Evolutionary conservation across 2,329 filamentous ascomycete genomes (phyloP).

Genomic region (Xenoacremonium recifei): DNA sequence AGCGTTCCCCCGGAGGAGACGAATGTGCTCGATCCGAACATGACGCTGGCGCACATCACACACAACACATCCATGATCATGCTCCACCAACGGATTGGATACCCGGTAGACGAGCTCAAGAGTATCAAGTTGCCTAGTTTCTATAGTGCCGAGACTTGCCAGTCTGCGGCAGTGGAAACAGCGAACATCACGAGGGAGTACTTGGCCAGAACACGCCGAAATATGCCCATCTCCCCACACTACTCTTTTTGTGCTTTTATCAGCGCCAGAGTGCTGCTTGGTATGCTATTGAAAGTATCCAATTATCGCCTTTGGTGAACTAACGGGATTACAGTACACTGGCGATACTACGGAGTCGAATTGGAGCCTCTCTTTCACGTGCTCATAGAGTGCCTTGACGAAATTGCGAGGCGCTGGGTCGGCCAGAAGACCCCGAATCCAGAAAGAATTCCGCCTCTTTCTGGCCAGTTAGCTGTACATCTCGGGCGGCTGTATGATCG

Average conservation of each 20-base stretch:
- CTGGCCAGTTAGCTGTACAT: constrained; percentile 1
- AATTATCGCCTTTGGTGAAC: background rate
- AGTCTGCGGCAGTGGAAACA: constrained; percentile 44
- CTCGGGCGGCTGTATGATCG: constrained; percentile 5
- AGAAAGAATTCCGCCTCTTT: background rate
- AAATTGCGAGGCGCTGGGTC: constrained; percentile 28
- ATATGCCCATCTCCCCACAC: constrained; percentile 27
- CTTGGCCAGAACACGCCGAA: constrained; percentile 33
- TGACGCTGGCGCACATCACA: constrained; percentile 48
- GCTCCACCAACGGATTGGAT: constrained; percentile 48
- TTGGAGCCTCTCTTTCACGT: constrained; percentile 26
- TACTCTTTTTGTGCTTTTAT: constrained; percentile 48
- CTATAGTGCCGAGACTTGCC: constrained; percentile 48
- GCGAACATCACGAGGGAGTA: constrained; percentile 46
- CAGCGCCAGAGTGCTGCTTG: constrained; percentile 41
- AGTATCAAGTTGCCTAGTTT: constrained; percentile 36
- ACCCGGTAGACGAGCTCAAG: constrained; percentile 32
- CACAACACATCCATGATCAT: constrained; percentile 47
- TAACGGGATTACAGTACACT: constrained; percentile 11
- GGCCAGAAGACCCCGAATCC: constrained; percentile 10
- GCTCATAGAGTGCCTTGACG: constrained; percentile 27
- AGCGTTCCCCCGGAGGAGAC: constrained; percentile 25
- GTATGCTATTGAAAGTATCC: constrained; percentile 8
- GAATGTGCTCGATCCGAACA: constrained; percentile 44
- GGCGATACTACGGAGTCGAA: constrained; percentile 15